phyloP scores from a whole-genome alignment of 352 stramenopile species.

The Pythium phragmiticola region DNA sequence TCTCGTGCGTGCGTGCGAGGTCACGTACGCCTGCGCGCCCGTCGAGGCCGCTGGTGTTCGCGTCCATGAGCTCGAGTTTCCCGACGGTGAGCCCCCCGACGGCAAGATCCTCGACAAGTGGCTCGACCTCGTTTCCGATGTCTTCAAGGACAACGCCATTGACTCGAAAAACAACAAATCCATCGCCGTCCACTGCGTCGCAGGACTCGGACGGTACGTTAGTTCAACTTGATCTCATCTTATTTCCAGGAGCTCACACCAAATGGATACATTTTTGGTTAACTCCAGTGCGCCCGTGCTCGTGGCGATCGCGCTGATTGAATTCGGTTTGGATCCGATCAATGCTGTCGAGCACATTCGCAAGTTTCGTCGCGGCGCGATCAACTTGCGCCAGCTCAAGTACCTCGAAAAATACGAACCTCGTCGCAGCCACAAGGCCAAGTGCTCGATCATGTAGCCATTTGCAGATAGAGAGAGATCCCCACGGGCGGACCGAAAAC shows the following conservation, averaged over 20 bases:
- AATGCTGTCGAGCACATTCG: slow-evolving; percentile 98
- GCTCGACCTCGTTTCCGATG: slow-evolving; percentile 94
- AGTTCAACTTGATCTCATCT: not conserved
- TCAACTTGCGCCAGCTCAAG: slow-evolving; percentile 97
- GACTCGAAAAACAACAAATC: slow-evolving; percentile 75
- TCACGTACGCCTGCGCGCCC: slow-evolving; percentile 91
- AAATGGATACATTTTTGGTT: slow-evolving; percentile 14
- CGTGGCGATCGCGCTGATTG: slow-evolving; percentile 97
- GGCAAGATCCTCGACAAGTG: slow-evolving; percentile 92
- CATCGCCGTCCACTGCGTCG: slow-evolving; percentile 98
- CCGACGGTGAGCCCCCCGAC: slow-evolving; percentile 93
- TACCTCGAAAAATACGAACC: slow-evolving; percentile 97
- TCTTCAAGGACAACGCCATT: slow-evolving; percentile 88
- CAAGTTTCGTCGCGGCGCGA: slow-evolving; percentile 92
- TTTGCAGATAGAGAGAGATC: not conserved
- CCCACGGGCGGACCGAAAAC: not conserved
- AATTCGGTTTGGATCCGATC: slow-evolving; percentile 94
- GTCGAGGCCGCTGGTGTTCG: slow-evolving; percentile 93
- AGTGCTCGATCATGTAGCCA: slow-evolving; percentile 81
- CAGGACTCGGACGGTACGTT: slow-evolving; percentile 91
- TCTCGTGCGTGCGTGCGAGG: slow-evolving; percentile 95
- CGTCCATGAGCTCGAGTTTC: slow-evolving; percentile 95
- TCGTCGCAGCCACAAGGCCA: slow-evolving; percentile 65
- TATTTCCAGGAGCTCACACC: slow-evolving; percentile 3
- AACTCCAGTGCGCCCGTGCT: slow-evolving; percentile 91